Evolutionary conservation across 2,329 filamentous ascomycete genomes (phyloP).

Genomic region (Epichloe aotearoae): DNA sequence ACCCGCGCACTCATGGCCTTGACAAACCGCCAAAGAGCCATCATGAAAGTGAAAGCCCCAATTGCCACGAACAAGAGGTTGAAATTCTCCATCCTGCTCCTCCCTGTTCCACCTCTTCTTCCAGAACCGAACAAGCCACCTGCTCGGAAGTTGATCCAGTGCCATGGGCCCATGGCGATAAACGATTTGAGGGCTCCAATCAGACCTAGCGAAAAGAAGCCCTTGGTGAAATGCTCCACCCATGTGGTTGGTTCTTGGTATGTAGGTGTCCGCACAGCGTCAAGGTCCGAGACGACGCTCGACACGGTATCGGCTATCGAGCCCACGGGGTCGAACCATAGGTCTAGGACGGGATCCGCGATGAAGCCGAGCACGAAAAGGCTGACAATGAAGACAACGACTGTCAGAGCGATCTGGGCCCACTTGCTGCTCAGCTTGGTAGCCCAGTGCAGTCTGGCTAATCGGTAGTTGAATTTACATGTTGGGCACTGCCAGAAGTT

Average conservation of each 20-base stretch:
- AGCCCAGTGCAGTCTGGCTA: constrained; percentile 66
- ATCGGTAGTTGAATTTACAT: constrained; percentile 69
- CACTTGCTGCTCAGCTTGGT: constrained; percentile 52
- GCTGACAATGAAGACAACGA: constrained; percentile 54
- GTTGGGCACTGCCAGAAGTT: constrained; percentile 84
- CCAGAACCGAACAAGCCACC: constrained; percentile 41
- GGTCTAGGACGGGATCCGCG: constrained; percentile 80
- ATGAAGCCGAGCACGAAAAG: constrained; percentile 82
- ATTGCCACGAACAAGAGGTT: constrained; percentile 69
- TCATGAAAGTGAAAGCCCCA: constrained; percentile 68
- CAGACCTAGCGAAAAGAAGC: constrained; percentile 77
- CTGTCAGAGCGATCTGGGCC: constrained; percentile 57
- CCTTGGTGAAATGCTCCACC: constrained; percentile 77
- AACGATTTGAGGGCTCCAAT: constrained; percentile 75
- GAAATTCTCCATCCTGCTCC: constrained; percentile 65
- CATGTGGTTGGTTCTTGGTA: constrained; percentile 48
- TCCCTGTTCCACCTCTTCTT: constrained; percentile 49
- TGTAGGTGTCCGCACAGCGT: constrained; percentile 20
- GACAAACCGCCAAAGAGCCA: constrained; percentile 74
- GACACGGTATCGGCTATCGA: constrained; percentile 41
- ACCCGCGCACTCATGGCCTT: constrained; percentile 56
- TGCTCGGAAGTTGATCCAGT: constrained; percentile 61
- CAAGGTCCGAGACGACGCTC: constrained; percentile 28
- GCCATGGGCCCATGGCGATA: constrained; percentile 58
- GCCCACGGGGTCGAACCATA: constrained; percentile 69